Evolutionary conservation across 1,139 yeast genomes (phyloP), one percentile per base, ranked within the genome.

Genomic region (Hemisphaericaspora xylofermentans): DNA sequence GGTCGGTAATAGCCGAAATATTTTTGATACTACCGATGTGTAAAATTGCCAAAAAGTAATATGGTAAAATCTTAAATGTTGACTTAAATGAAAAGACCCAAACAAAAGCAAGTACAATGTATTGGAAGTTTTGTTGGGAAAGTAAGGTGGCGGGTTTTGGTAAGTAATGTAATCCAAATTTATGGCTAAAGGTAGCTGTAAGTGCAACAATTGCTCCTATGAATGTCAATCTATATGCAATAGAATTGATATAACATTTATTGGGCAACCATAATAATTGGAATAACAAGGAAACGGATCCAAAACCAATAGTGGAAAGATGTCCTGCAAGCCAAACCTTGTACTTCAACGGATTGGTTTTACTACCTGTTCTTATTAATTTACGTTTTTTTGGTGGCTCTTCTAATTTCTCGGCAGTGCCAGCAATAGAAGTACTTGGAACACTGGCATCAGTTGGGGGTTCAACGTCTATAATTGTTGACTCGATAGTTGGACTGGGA

Each of bases 81-180:
- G 88, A 81, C 47, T 75, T 70, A 61, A 85, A 80, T 25, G 84
- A 78, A 45, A 83, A 61, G 34, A 80, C 56, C 91, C 91, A 84
- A 26, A 78, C 63, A 2, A 60, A 24, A 0, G 82, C 76, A 46
- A 84, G 65, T 5, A 77, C 49, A 46, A 80, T 61, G 18, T 74
- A 78, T 57, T 84, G 93, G 67, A 82, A 82, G 60, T 84, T 84
- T 49, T 80, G 86, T 35, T 84, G 81, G 14, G 87, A 77, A 36
- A 83, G 51, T 55, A 85, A 66, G 9, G 84, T 73, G 38, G 76
- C 67, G 53, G 76, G 69, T 10, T 80, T 71, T 8, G 91, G 89
- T 48, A 74, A 62, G 40, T 68, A 68, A 22, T 58, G 59, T 39
- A 74, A 56, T 13, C 82, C 82, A 65, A 79, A 83, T 48, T 76